Conservation (phyloP, 2,329 filamentous ascomycete genomes). For the Aspergillus transmontanensis region DNA sequence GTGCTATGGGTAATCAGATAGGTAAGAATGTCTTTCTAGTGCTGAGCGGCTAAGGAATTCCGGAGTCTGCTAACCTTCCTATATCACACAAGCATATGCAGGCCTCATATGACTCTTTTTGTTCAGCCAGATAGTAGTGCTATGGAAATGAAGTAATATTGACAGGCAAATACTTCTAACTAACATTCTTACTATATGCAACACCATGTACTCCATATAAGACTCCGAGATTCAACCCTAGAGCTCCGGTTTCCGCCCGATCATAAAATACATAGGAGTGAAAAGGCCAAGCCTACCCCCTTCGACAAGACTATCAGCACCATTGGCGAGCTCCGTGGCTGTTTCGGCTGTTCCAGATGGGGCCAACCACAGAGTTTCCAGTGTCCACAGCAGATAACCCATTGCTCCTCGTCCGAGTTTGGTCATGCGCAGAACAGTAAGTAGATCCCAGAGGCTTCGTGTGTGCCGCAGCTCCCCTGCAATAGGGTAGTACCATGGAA, state of each 20-base stretch:
- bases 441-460: not conserved
- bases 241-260: constrained; percentile 69
- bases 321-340: constrained; percentile 75
- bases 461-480: constrained; percentile 54
- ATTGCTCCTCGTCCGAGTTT: not conserved
- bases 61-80: not conserved
- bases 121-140: not conserved
- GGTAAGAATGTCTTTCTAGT: not conserved
- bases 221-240: not conserved
- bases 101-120: not conserved
- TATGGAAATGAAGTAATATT: not conserved
- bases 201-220: not conserved
- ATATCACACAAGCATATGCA: not conserved
- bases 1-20: not conserved
- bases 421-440: constrained; percentile 1
- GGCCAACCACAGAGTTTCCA: constrained; percentile 28
- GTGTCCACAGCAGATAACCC: not conserved
- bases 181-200: not conserved
- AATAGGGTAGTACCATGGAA: constrained; percentile 92
- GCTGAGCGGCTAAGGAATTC: not conserved
- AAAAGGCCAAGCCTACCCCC: constrained; percentile 57
- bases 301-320: constrained; percentile 65
- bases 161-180: not conserved
- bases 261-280: constrained; percentile 97
- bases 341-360: constrained; percentile 81